Evolutionary conservation across 768 basidiomycete species (phyloP).

Genomic region (Boletus edulis): DNA sequence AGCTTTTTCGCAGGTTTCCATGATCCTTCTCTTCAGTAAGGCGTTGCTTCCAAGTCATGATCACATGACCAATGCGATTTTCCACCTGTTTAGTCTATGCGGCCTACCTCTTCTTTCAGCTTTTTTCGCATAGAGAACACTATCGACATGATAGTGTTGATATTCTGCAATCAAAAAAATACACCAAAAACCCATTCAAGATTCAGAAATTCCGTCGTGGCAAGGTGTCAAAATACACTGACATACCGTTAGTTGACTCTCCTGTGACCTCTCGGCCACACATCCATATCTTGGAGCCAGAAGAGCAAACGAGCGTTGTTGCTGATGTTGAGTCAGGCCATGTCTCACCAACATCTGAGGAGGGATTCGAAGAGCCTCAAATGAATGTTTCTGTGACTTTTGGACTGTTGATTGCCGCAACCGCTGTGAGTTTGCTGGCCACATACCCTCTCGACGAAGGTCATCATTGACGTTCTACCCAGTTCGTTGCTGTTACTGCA

Average conservation of each 20-base stretch:
- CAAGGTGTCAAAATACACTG: slow-evolving; percentile 4
- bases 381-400: slow-evolving; percentile 57
- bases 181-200: slow-evolving; percentile 41
- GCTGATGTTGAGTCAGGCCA: slow-evolving; percentile 13
- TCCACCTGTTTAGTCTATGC: slow-evolving; percentile 52
- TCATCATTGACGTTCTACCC: neutral
- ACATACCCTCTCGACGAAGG: neutral
- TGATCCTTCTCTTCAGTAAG: slow-evolving; percentile 76
- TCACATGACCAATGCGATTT: neutral
- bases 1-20: slow-evolving; percentile 50
- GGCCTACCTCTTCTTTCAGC: slow-evolving; percentile 76
- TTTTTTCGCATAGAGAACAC: slow-evolving; percentile 73
- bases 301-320: neutral
- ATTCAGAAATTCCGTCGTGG: slow-evolving; percentile 15
- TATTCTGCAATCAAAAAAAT: slow-evolving; percentile 39
- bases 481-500: slow-evolving; percentile 57
- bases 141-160: slow-evolving; percentile 49
- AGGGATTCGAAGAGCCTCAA: slow-evolving; percentile 41
- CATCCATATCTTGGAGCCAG: neutral
- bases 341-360: slow-evolving; percentile 10
- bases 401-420: slow-evolving; percentile 53
- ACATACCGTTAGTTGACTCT: slow-evolving; percentile 1
- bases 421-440: slow-evolving; percentile 47
- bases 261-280: slow-evolving; percentile 6
- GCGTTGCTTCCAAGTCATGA: neutral